Conservation (phyloP, 2,329 filamentous ascomycete species). For the Parascedosporium putredinis region DNA sequence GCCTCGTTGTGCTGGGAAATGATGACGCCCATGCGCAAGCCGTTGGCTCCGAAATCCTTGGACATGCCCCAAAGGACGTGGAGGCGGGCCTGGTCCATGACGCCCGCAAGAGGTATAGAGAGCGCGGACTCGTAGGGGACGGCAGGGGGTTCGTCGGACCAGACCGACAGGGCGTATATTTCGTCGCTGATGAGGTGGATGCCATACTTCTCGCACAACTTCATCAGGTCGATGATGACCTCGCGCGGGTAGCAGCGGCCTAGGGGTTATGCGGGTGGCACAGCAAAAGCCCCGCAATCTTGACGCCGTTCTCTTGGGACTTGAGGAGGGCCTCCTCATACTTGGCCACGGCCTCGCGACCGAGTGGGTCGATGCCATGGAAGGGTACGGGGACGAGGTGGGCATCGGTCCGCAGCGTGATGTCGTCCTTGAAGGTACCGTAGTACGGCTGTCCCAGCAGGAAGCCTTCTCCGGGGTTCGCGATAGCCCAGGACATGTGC, state of each 20-base stretch:
- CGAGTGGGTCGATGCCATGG: constrained; percentile 30
- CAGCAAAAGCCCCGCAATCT: constrained; percentile 37
- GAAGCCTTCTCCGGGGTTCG: constrained; percentile 28
- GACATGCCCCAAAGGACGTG: constrained; percentile 39
- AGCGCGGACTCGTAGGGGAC: constrained; percentile 34
- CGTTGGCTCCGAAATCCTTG: constrained; percentile 48
- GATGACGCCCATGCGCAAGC: constrained; percentile 40
- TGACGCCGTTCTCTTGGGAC: constrained; percentile 25
- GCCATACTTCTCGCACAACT: constrained; percentile 33
- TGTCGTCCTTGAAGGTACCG: constrained; percentile 35
- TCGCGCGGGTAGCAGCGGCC: constrained; percentile 34
- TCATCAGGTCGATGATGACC: constrained; percentile 29
- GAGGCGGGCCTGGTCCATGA: constrained; percentile 37
- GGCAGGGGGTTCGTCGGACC: constrained; percentile 23
- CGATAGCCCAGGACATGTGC: constrained; percentile 27
- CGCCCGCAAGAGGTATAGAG: constrained; percentile 27
- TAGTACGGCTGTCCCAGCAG: constrained; percentile 35
- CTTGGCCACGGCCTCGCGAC: constrained; percentile 25
- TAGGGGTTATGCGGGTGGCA: constrained; percentile 43
- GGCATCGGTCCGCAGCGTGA: constrained; percentile 29
- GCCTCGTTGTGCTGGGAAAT: constrained; percentile 33
- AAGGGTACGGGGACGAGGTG: constrained; percentile 34
- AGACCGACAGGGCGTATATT: constrained; percentile 42
- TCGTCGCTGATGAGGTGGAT: constrained; percentile 43
- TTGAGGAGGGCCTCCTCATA: constrained; percentile 35